A percentile compares a stretch with the other conserved stretches of the same genome.
Evolutionary conservation across 2,329 filamentous ascomycete genomes (phyloP).

Genomic region (Paracorniculantispora psalliotae): DNA sequence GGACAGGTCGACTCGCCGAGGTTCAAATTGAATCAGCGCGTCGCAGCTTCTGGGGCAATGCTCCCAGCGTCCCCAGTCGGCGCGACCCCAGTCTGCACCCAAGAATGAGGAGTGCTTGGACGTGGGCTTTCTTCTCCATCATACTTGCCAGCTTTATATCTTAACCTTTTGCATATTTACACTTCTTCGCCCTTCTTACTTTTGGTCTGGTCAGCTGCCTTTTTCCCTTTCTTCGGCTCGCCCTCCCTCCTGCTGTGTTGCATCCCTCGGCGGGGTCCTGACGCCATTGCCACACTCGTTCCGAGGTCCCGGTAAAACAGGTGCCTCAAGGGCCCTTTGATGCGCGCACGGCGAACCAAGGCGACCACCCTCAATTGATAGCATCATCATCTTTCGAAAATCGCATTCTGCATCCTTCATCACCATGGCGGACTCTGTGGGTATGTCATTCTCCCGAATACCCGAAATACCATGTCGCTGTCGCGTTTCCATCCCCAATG

Average conservation of each 20-base stretch:
- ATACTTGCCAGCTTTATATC: background rate
- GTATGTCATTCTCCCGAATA: constrained; percentile 17
- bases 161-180: background rate
- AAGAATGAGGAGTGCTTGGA: background rate
- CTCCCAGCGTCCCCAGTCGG: background rate
- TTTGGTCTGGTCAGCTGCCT: background rate
- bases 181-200: background rate
- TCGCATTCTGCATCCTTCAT: background rate
- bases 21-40: constrained; percentile 2
- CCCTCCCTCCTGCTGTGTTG: background rate
- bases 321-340: background rate
- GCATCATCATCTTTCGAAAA: constrained; percentile 4
- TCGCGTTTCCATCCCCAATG: background rate
- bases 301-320: constrained; percentile 13
- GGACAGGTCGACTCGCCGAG: constrained; percentile 9
- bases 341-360: background rate
- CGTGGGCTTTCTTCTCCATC: background rate
- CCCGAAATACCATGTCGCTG: background rate
- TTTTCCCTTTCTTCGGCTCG: background rate
- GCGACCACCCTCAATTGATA: background rate
- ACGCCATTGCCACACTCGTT: constrained; percentile 15
- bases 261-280: constrained; percentile 14
- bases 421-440: constrained; percentile 35
- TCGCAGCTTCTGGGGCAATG: background rate
- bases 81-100: background rate